Base-by-base conservation (phyloP, 495 filamentous ascomycete genomes). In the Haplographium delicatum region DNA sequence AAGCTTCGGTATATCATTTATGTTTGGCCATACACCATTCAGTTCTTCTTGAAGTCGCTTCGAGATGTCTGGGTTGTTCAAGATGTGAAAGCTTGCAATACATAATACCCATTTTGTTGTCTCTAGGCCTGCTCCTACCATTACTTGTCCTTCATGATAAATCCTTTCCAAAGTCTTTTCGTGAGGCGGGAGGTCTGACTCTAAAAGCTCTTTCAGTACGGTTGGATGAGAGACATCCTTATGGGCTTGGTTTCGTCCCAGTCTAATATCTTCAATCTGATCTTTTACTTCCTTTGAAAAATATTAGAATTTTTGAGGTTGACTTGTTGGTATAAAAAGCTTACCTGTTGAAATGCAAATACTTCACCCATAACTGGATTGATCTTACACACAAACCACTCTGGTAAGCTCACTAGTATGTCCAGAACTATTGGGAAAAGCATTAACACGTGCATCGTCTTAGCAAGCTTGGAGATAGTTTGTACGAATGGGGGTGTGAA, bases 1-100 rank as follows among this genome's bases (percentile, higher is more conserved):
- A 6, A 73, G 46, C 44, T 73, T 74, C 11, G 40, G 24, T 19
- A 40, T 27, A 7, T 38, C 10, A 5, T 46, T 15, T 37, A 59
- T 33, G 26, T 69, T 40, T 34, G 43, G 39, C 20, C 47, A 33
- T 1, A 49, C 47, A 5, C 45, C 40, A 4, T 41, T 11, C 8
- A 72, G 48, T n/a, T 68, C 68, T 1, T 51, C 44, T 47, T 56
- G 58, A 22, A 72, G 53, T 10, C 55, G 46, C 8, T 24, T 13
- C 24, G 62, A 47, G 0, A 65, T 58, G 0, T 16, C 33, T 0
- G 65, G 65, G 10, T 65, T 50, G 6, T 42, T 39, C 13, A 68
- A 58, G 4, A 73, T 35, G 41, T 66, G 61, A 46, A 59, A 73
- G 1, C 56, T 63, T 7, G 62, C 58, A 5, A 64, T 47, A 8